These are phyloP conservation scores for Bocquillonia castaneifolia DNA, from an alignment of 441 rosid genomes.

Conservation along the genomic window DNA sequence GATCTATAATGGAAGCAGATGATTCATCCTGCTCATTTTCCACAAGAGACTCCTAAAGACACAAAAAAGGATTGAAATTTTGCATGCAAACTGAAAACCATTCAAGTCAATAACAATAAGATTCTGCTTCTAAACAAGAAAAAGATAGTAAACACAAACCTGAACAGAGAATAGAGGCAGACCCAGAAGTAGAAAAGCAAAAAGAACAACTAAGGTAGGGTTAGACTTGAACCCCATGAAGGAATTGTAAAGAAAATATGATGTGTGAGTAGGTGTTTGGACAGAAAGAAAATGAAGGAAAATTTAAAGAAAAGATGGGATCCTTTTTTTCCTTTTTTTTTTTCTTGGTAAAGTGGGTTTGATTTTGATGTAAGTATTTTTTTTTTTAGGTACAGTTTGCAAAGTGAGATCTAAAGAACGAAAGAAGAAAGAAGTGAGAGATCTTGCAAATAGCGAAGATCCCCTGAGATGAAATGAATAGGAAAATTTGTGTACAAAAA, in stretches of 20 bases:
- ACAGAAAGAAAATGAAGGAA: slow-evolving; percentile 15
- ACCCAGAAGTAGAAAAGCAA: slow-evolving; percentile 26
- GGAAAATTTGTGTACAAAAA: neutral
- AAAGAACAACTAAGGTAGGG: slow-evolving; percentile 28
- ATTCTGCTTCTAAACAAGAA: neutral
- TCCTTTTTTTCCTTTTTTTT: too few species aligned
- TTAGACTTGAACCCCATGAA: slow-evolving; percentile 45
- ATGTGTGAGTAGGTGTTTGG: slow-evolving; percentile 3
- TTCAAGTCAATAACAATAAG: neutral
- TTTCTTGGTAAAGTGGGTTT: slow-evolving; percentile 19
- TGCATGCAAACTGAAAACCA: neutral
- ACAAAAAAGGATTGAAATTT: slow-evolving; percentile 9
- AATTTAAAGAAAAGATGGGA: neutral
- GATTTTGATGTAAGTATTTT: neutral
- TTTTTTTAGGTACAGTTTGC: slow-evolving; percentile 4
- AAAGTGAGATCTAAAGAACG: slow-evolving; percentile 11
- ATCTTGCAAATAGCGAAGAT: slow-evolving; percentile 21
- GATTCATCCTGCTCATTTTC: slow-evolving; percentile 47
- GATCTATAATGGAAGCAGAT: slow-evolving; percentile 43
- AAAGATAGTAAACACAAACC: slow-evolving; percentile 24
- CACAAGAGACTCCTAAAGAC: slow-evolving; percentile 40
- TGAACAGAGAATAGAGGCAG: slow-evolving; percentile 38
- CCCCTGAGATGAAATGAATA: neutral
- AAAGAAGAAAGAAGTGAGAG: slow-evolving; percentile 5
- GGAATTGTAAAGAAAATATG: neutral